Conservation (phyloP, 495 filamentous ascomycete species). For the Glonium stellatum region DNA sequence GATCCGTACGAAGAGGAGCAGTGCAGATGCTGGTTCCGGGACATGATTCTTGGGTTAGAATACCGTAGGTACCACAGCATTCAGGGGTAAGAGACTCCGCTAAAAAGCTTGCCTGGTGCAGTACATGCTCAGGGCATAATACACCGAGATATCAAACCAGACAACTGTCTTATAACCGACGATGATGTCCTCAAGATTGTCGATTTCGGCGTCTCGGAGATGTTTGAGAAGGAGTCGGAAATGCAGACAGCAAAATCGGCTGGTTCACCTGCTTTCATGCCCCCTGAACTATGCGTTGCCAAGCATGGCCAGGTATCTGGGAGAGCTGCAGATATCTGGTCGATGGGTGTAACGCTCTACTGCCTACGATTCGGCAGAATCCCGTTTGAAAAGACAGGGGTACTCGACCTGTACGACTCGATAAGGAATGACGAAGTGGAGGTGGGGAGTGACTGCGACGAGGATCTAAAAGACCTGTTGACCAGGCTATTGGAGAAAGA, state of each 20-base stretch:
- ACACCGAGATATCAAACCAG: slow-evolving; percentile 96
- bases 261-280: slow-evolving; percentile 90
- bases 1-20: slow-evolving; percentile 77
- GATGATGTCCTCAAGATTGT: slow-evolving; percentile 94
- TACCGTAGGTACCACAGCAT: slow-evolving; percentile 53
- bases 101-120: slow-evolving; percentile 22
- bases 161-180: slow-evolving; percentile 83
- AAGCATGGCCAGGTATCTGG: slow-evolving; percentile 86
- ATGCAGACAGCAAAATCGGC: slow-evolving; percentile 95
- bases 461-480: slow-evolving; percentile 33
- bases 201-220: slow-evolving; percentile 97
- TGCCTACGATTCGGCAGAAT: slow-evolving; percentile 83
- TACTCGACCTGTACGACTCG: slow-evolving; percentile 82
- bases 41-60: slow-evolving; percentile 92
- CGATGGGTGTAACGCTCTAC: slow-evolving; percentile 94
- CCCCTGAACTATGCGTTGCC: slow-evolving; percentile 83
- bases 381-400: slow-evolving; percentile 69
- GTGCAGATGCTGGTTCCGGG: slow-evolving; percentile 88
- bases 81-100: not conserved
- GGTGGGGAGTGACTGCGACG: slow-evolving; percentile 39
- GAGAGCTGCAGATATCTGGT: slow-evolving; percentile 92
- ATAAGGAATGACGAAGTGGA: slow-evolving; percentile 61
- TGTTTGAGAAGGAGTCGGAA: slow-evolving; percentile 82
- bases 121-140: slow-evolving; percentile 92
- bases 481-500: slow-evolving; percentile 44